Evolutionary conservation across 441 rosid genomes (phyloP).

Genomic region (Populus trichocarpa): DNA sequence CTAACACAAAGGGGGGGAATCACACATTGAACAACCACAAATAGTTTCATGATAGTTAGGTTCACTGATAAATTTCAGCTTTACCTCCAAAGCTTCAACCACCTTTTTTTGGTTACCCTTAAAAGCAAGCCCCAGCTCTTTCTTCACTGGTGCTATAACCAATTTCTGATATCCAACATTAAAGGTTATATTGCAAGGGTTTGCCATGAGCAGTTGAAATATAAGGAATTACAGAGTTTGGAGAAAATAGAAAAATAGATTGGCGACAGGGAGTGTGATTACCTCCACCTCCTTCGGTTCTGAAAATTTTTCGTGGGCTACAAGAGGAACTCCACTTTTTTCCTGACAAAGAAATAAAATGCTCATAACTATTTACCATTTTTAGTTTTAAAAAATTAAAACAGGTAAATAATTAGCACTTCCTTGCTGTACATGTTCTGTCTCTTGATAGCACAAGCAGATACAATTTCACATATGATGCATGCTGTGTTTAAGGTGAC

Average conservation of each 20-base stretch:
- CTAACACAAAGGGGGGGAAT: constrained; percentile 13
- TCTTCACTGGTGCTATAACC: constrained; percentile 57
- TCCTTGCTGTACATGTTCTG: background rate
- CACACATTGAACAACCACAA: background rate
- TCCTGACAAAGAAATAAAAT: constrained; percentile 31
- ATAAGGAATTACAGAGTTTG: background rate
- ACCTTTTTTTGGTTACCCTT: constrained; percentile 61
- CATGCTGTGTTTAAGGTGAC: background rate
- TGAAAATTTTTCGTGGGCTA: constrained; percentile 59
- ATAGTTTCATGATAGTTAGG: background rate
- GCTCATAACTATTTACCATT: background rate
- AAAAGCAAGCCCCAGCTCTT: constrained; percentile 69
- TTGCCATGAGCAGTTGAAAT: background rate
- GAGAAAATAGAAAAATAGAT: background rate
- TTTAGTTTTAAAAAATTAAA: background rate
- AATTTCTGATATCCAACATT: constrained; percentile 42
- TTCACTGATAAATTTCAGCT: background rate
- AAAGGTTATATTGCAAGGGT: background rate
- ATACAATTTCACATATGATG: background rate
- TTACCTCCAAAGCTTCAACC: constrained; percentile 75
- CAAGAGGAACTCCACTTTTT: constrained; percentile 64
- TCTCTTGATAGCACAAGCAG: background rate
- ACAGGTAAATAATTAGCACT: background rate
- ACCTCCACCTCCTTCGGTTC: constrained; percentile 81
- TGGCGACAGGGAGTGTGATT: constrained; percentile 1